Conservation (phyloP, 2,329 filamentous ascomycete genomes). For the Cercospora sp. region DNA sequence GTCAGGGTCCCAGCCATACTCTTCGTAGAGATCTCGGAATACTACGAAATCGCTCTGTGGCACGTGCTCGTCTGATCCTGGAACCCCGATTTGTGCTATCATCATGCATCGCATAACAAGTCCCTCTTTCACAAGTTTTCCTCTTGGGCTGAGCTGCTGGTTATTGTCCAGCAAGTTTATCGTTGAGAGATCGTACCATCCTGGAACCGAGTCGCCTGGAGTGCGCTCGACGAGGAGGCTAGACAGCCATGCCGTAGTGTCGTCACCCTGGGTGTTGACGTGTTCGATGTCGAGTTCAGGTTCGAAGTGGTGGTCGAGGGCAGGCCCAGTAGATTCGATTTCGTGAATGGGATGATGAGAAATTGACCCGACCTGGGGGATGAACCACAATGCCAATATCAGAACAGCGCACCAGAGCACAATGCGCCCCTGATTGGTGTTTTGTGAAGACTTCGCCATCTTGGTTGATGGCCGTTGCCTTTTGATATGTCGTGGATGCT, state of each 20-base stretch:
- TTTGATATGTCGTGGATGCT: neutral
- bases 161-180: neutral
- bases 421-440: neutral
- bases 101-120: neutral
- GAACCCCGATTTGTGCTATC: neutral
- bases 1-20: too few relatives aligned
- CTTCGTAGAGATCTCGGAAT: too few relatives aligned
- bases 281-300: neutral
- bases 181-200: neutral
- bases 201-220: neutral
- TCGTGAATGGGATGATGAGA: neutral
- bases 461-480: neutral
- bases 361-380: neutral
- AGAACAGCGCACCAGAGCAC: neutral
- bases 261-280: neutral
- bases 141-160: neutral
- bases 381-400: neutral
- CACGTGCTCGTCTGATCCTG: neutral
- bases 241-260: neutral
- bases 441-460: neutral
- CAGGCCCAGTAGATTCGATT: neutral
- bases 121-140: neutral
- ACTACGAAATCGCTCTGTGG: too few relatives aligned
- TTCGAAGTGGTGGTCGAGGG: neutral
- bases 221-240: neutral